Percentiles rank a stretch among this genome's conserved stretches.
Conservation (phyloP, 108 stramenopile genomes). For the Skeletonema grethae region DNA sequence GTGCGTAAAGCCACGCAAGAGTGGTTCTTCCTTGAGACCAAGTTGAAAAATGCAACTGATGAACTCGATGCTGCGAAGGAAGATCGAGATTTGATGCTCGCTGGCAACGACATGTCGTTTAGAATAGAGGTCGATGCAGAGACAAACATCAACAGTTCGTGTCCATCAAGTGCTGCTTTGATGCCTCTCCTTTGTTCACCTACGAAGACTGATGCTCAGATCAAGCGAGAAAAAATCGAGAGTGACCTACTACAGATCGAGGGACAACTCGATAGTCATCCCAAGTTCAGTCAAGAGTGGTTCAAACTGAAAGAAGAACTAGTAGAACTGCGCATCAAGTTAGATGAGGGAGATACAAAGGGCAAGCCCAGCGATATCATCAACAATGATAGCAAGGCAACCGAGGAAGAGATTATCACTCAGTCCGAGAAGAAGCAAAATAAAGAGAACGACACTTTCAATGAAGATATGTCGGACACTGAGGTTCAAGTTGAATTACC, state of each 20-base stretch:
- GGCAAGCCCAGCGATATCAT: background rate
- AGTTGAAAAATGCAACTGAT: constrained; percentile 19
- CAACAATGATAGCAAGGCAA: background rate
- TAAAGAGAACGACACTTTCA: background rate
- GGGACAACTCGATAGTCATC: background rate
- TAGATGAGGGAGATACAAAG: constrained; percentile 3
- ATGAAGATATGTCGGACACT: background rate
- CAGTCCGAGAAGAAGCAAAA: background rate
- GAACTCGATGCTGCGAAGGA: constrained; percentile 31
- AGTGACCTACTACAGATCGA: constrained; percentile 16
- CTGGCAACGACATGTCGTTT: background rate
- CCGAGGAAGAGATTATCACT: background rate
- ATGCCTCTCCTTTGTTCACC: background rate
- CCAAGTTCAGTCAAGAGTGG: constrained; percentile 27
- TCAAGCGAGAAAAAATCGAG: background rate
- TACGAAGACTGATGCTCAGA: background rate
- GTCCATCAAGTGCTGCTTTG: background rate
- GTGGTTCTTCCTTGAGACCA: constrained; percentile 17
- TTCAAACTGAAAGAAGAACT: constrained; percentile 27
- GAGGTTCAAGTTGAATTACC: background rate
- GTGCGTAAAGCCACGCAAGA: constrained; percentile 12
- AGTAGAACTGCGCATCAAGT: constrained; percentile 15
- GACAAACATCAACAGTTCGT: background rate
- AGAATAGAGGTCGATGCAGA: background rate
- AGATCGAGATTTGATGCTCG: constrained; percentile 19